A percentile compares a stretch with the other conserved stretches of the same genome.
Evolutionary conservation across 1,284 basidiomycete species (phyloP).

Genomic region (Mycosarcoma mackinlayi): DNA sequence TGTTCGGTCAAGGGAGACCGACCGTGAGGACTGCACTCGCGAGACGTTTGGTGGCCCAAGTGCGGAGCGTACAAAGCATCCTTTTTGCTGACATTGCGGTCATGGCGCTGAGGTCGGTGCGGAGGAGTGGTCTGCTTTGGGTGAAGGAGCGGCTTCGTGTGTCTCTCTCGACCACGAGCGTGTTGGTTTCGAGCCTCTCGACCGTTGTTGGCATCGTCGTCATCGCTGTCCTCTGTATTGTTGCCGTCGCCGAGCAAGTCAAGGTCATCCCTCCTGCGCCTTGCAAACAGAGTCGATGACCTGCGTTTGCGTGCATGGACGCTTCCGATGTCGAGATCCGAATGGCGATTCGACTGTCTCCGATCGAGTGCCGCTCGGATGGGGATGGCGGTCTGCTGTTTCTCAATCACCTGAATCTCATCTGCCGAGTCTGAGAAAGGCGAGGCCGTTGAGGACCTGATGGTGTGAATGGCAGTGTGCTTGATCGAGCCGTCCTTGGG

Average conservation of each 20-base stretch:
- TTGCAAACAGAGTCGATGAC: conserved; percentile 22
- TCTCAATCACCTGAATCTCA: conserved; percentile 40
- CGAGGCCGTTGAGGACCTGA: background rate
- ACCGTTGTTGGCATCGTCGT: conserved; percentile 3
- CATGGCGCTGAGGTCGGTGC: conserved; percentile 8
- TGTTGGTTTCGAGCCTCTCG: background rate
- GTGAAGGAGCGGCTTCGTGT: conserved; percentile 21
- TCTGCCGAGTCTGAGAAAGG: conserved; percentile 15
- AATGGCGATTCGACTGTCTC: conserved; percentile 21
- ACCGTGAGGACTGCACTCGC: conserved; percentile 4
- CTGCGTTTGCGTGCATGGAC: conserved; percentile 18
- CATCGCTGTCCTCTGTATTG: conserved; percentile 21
- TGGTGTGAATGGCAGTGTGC: background rate
- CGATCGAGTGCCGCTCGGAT: conserved; percentile 13
- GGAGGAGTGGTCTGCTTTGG: conserved; percentile 7
- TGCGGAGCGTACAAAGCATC: background rate
- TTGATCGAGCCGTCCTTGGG: background rate
- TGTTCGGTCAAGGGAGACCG: background rate
- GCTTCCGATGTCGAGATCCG: conserved; percentile 36
- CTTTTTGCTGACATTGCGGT: background rate
- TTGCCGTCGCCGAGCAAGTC: conserved; percentile 35
- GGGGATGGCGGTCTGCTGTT: conserved; percentile 31
- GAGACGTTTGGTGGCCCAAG: conserved; percentile 1
- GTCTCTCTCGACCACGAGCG: conserved; percentile 23
- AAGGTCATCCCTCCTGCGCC: conserved; percentile 26